Base-by-base conservation (phyloP, 306 rosid genomes). In the Dalbergia cultrata region DNA sequence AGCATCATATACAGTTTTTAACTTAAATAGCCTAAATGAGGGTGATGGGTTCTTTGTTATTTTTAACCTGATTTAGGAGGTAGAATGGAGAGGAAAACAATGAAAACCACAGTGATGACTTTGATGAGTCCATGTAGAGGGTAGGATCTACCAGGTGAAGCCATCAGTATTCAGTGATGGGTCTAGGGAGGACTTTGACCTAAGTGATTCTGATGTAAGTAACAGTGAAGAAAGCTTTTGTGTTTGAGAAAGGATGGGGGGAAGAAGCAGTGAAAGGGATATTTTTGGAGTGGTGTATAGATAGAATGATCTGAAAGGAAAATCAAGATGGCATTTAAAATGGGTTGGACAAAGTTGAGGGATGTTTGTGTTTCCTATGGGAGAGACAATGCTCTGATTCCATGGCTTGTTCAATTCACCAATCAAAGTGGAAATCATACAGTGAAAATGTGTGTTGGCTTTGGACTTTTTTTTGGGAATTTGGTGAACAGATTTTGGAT, bases 11-110 rank as follows among this genome's bases (percentile, higher is more conserved):
- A 70, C 44, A 53, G 53, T 75, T 59, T 8, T 41, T 61, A n/a
- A 17, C 0, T 44, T 61, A 67, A 86, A 77, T 70, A 82, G 77
- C 49, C 0, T 59, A 63, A 1, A 26, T 1, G n/a, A 37, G 62
- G 47, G 8, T 54, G 37, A 52, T 34, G 72, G 75, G 22, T 41
- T 44, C 31, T 7, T 12, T 56, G n/a, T n/a, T n/a, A n/a, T n/a
- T 12, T 50, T 80, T 87, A 79, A 90, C 97, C 97, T 80, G 95
- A 80, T 69, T 47, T 84, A 80, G 90, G 71, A 79, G 87, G 87
- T 43, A 83, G 83, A 74, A 89, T 0, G 43, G 86, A 53, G 79
- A 92, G 86, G 74, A 68, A 85, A 88, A 86, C 62, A 87, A 92
- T 85, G 92, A 85, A 89, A 85, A 62, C 84, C 83, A 89, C 87